These are phyloP conservation scores for Xylariales sp. DNA, from an alignment of 2,329 filamentous ascomycete genomes.

Conservation along the genomic window DNA sequence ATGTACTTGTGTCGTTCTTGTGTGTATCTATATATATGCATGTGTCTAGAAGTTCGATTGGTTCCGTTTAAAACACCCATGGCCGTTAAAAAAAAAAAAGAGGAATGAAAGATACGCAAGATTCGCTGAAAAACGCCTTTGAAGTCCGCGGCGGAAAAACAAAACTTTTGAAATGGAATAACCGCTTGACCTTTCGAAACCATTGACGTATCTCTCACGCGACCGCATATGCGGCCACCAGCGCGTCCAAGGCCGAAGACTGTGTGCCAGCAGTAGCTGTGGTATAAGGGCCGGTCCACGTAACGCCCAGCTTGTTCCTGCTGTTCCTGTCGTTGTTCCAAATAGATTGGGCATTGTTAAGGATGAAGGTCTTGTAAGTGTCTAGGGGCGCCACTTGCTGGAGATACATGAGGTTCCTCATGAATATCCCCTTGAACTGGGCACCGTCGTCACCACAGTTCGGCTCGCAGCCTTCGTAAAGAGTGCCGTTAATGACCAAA, in stretches of 20 bases:
- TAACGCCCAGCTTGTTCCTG: constrained; percentile 21
- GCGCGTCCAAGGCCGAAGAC: constrained; percentile 23
- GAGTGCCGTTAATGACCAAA: constrained; percentile 39
- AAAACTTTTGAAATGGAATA: no score
- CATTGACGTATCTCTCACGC: no score
- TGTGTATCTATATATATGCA: no score
- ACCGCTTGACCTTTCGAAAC: no score
- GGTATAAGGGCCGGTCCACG: constrained; percentile 23
- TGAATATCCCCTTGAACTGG: constrained; percentile 70
- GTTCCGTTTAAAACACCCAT: no score
- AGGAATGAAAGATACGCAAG: no score
- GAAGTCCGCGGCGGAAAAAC: no score
- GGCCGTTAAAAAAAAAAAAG: no score
- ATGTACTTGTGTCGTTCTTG: no score
- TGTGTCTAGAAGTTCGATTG: no score
- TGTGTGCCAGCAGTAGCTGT: constrained; percentile 21
- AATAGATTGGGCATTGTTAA: constrained; percentile 28
- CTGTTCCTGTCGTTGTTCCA: constrained; percentile 27
- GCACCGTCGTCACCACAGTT: constrained; percentile 45
- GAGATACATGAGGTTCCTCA: constrained; percentile 57
- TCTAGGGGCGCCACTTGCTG: constrained; percentile 41
- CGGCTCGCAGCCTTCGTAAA: constrained; percentile 52
- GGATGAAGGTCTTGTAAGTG: constrained; percentile 32
- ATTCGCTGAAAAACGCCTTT: no score
- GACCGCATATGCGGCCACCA: constrained; percentile 21